A percentile compares a stretch with the other conserved stretches of the same genome.
phyloP scores from a whole-genome alignment of 495 filamentous ascomycete genomes.

The Arthonia radiata region DNA sequence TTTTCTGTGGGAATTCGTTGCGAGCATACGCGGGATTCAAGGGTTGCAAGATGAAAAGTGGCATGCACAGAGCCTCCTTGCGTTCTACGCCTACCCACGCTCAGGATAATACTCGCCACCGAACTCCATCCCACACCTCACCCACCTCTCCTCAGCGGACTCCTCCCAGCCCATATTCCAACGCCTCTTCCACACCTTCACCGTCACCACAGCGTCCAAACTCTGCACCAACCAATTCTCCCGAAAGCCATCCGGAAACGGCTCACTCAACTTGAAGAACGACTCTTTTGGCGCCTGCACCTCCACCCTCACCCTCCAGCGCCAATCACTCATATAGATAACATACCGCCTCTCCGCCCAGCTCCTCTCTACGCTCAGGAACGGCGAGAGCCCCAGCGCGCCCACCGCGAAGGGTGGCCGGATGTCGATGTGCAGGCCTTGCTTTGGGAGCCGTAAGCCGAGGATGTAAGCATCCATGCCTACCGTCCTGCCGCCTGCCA shows the following conservation, averaged over 20 bases:
- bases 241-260: slow-evolving; percentile 16
- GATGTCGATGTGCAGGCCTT: slow-evolving; percentile 10
- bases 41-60: slow-evolving; percentile 41
- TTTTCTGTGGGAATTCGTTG: slow-evolving; percentile 11
- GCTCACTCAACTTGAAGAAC: slow-evolving; percentile 17
- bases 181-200: slow-evolving; percentile 12
- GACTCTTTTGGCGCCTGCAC: slow-evolving; percentile 12
- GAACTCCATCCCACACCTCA: slow-evolving; percentile 19
- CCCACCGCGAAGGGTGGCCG: slow-evolving; percentile 11
- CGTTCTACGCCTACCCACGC: too few species aligned
- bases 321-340: slow-evolving; percentile 10
- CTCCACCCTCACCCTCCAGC: slow-evolving; percentile 12
- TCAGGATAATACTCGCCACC: slow-evolving; percentile 15
- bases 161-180: slow-evolving; percentile 13
- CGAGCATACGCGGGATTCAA: slow-evolving; percentile 29
- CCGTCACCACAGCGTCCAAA: slow-evolving; percentile 15
- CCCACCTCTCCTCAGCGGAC: slow-evolving; percentile 12
- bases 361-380: slow-evolving; percentile 12
- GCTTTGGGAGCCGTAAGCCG: slow-evolving; percentile 13
- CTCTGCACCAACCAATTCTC: slow-evolving; percentile 18
- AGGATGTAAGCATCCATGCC: slow-evolving; percentile 20
- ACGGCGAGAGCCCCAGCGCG: slow-evolving; percentile 9
- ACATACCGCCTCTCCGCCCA: slow-evolving; percentile 11
- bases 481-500: slow-evolving; percentile 20
- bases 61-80: too few species aligned